Evolutionary conservation across 805 yeast species (phyloP).

Genomic region (Candida corydali): DNA sequence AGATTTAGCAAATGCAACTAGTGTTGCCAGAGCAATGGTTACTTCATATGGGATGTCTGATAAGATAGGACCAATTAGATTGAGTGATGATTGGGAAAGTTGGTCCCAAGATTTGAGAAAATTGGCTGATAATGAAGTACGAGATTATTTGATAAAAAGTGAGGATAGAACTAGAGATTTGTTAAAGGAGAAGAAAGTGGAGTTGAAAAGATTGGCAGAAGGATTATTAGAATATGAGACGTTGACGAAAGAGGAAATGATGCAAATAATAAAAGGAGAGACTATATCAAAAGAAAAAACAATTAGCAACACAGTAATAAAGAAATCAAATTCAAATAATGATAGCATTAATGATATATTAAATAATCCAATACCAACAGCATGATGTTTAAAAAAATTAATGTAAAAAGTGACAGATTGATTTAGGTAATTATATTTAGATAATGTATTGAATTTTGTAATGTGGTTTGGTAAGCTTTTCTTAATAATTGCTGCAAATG

Average conservation of each 20-base stretch:
- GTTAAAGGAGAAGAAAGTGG: constrained; percentile 57
- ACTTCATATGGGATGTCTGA: constrained; percentile 96
- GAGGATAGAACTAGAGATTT: constrained; percentile 76
- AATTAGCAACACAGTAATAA: constrained; percentile 66
- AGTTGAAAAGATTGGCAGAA: constrained; percentile 83
- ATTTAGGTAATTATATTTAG: too few species aligned
- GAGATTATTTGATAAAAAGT: constrained; percentile 66
- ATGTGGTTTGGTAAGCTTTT: too few species aligned
- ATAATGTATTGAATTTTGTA: too few species aligned
- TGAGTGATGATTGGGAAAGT: constrained; percentile 87
- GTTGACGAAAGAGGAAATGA: constrained; percentile 85
- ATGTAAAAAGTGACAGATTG: too few species aligned
- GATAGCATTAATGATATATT: constrained; percentile 8
- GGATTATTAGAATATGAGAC: constrained; percentile 96
- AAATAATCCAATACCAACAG: constrained; percentile 10
- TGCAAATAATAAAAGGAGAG: constrained; percentile 79
- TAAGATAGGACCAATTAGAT: constrained; percentile 84
- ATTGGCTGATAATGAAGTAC: constrained; percentile 88
- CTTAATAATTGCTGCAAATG: too few species aligned
- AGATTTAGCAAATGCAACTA: constrained; percentile 85
- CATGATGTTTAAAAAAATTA: too few species aligned
- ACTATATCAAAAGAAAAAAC: constrained; percentile 62
- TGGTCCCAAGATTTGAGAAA: constrained; percentile 91
- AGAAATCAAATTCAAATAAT: constrained; percentile 7
- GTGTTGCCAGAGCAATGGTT: constrained; percentile 94